Percentiles rank a stretch among this genome's conserved stretches.
Conservation (phyloP, 257 asterid species). For the Linaria vulgaris region DNA sequence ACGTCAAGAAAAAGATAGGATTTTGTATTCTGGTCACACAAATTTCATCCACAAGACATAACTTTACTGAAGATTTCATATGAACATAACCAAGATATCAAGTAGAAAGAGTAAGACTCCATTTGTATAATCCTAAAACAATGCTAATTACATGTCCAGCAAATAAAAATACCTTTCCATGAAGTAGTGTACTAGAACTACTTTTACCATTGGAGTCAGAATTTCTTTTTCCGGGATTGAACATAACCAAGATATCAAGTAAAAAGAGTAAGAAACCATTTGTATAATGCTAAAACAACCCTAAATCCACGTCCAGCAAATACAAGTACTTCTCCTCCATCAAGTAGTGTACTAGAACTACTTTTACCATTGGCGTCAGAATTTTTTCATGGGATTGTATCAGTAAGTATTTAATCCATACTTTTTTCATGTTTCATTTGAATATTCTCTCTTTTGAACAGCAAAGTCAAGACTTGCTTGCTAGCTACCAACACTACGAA, state of each 20-base stretch:
- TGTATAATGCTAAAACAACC: background rate
- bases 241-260: background rate
- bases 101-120: background rate
- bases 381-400: background rate
- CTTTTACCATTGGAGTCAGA: too few relatives aligned
- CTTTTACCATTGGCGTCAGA: too few relatives aligned
- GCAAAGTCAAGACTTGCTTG: background rate
- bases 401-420: background rate
- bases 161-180: too few relatives aligned
- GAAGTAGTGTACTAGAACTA: too few relatives aligned
- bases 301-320: too few relatives aligned
- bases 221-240: too few relatives aligned
- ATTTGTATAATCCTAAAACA: background rate
- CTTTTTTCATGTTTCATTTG: background rate
- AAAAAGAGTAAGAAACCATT: background rate
- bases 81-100: background rate
- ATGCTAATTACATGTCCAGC: too few relatives aligned
- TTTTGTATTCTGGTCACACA: background rate
- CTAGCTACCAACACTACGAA: background rate
- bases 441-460: conserved; percentile 8
- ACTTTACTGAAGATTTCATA: background rate
- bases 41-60: too few relatives aligned
- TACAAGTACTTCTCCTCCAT: too few relatives aligned
- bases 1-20: background rate
- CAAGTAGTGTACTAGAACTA: too few relatives aligned